Base-by-base conservation (phyloP, 345 rosid genomes). In the Populus ilicifolia region DNA sequence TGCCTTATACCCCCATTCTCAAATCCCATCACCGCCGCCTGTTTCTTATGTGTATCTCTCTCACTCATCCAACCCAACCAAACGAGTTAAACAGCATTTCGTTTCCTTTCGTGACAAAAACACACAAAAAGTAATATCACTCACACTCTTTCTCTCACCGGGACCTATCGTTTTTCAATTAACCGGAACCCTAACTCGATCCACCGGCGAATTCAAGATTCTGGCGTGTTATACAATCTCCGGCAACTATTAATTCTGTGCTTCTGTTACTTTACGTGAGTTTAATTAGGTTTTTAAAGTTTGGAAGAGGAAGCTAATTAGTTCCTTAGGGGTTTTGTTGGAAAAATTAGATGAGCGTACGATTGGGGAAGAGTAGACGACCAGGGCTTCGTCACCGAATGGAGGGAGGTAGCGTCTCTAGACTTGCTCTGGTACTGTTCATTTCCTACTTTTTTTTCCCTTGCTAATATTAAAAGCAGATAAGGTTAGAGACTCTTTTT, bases 361-460 rank as follows among this genome's bases (percentile, higher is more conserved):
- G 84, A 88, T 82, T 88, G 80, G 80, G 88, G 84, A 87, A 73
- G 83, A 89, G 76, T 70, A 90, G 86, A 84, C 89, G 85, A 90
- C 80, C 84, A 12, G 89, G 87, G 82, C 85, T 84, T 88, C 84
- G 77, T 88, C 92, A 79, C 90, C 97, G 97, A 81, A 95, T 95
- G 99, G 99, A 95, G 99, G 99, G 99, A 93, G 99, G 98, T 95
- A 90, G 94, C 97, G 86, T 89, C 92, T 95, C 91, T 88, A 88
- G 86, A 89, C 93, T 89, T 91, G 80, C 84, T 83, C 90, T 88
- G 97, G 98, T 93, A 89, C 92, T 86, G 83, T 86, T 88, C 92
- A 82, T 84, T 89, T 92, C 91, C 85, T 69, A 83, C 84, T 85
- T 87, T 76, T 59, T 71, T 38, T 59, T 29, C 25, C 44, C 62